Conservation (phyloP, 768 basidiomycete genomes). For the Tricholoma furcatifolium region DNA sequence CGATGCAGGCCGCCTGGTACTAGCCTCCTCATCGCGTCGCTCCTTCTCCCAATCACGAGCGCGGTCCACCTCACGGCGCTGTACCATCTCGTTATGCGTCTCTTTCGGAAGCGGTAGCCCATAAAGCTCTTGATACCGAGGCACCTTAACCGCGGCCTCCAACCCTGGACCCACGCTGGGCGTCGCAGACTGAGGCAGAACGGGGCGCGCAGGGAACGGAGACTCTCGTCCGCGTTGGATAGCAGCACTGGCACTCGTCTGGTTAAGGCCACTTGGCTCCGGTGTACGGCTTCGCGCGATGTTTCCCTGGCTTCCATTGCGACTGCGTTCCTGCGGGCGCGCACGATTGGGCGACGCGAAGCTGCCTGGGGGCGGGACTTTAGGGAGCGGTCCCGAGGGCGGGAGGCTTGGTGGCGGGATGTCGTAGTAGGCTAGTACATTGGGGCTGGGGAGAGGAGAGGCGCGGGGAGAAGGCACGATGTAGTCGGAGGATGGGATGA, state of each 20-base stretch:
- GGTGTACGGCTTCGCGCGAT: constrained; percentile 12
- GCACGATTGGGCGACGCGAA: not conserved
- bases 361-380: constrained; percentile 22
- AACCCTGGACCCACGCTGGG: constrained; percentile 22
- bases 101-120: constrained; percentile 18
- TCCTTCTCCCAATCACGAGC: constrained; percentile 8
- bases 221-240: constrained; percentile 46
- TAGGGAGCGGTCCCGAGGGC: constrained; percentile 43
- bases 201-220: constrained; percentile 50
- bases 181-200: constrained; percentile 24
- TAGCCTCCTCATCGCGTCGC: constrained; percentile 5
- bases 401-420: constrained; percentile 53
- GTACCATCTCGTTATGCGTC: constrained; percentile 2
- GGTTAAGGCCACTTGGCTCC: constrained; percentile 7
- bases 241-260: constrained; percentile 9
- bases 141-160: constrained; percentile 25
- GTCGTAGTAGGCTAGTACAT: constrained; percentile 44
- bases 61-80: constrained; percentile 4
- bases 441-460: constrained; percentile 31
- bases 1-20: constrained; percentile 2
- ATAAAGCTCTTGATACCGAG: constrained; percentile 31
- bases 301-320: constrained; percentile 1
- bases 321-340: constrained; percentile 2
- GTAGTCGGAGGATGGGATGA: constrained; percentile 29
- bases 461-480: constrained; percentile 31